Conservation (phyloP, 768 basidiomycete species). For the Lactarius vividus region DNA sequence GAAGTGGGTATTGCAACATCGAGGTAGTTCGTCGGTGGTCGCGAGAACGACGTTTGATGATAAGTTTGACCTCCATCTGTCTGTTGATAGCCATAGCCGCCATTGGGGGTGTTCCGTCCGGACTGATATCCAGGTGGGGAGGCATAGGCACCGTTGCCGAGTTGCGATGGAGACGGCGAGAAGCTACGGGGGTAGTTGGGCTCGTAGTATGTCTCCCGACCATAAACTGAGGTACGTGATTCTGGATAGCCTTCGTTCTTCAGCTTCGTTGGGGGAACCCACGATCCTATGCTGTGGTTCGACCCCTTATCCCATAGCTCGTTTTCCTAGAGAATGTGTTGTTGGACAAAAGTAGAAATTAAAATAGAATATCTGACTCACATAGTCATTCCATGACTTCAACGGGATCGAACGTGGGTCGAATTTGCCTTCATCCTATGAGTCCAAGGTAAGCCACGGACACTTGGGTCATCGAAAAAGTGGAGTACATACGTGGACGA, state of each 20-base stretch:
- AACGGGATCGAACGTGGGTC: conserved; percentile 91
- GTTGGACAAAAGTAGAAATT: conserved; percentile 1
- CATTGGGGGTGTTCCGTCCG: conserved; percentile 69
- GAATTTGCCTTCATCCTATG: conserved; percentile 94
- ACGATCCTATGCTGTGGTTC: conserved; percentile 91
- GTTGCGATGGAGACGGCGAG: conserved; percentile 70
- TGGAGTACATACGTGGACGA: conserved; percentile 73
- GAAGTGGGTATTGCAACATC: conserved; percentile 62
- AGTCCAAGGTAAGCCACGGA: conserved; percentile 16
- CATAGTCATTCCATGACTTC: conserved; percentile 96
- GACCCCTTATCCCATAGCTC: conserved; percentile 98
- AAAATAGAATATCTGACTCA: conserved; percentile 39
- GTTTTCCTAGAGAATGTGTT: conserved; percentile 59
- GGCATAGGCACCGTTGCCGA: conserved; percentile 45
- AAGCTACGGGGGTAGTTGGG: conserved; percentile 45
- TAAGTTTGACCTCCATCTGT: conserved; percentile 42
- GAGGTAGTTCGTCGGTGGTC: conserved; percentile 74
- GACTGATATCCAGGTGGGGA: conserved; percentile 74
- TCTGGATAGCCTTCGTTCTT: conserved; percentile 75
- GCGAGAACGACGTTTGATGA: conserved; percentile 60
- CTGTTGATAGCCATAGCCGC: conserved; percentile 24
- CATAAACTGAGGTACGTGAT: conserved; percentile 78
- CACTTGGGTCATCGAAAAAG: neutral
- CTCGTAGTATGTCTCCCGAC: conserved; percentile 86
- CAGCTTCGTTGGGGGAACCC: conserved; percentile 75